Conservation (phyloP, 345 rosid species). For the Murraya koenigii region DNA sequence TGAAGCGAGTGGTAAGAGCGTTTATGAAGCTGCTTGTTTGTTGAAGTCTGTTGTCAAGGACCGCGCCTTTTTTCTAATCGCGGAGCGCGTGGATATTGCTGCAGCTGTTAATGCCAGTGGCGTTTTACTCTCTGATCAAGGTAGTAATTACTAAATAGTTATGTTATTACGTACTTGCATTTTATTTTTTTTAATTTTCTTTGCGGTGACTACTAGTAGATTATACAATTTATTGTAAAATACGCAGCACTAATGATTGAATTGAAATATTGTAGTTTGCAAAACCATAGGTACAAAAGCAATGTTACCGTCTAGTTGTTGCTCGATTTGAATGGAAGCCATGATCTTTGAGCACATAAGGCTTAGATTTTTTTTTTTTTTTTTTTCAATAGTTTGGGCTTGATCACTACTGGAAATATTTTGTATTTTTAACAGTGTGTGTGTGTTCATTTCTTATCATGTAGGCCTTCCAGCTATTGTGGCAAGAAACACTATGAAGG, state of each 20-base stretch:
- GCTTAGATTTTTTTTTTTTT: neutral
- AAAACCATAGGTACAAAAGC: neutral
- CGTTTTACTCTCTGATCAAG: conserved; percentile 89
- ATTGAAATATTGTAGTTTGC: neutral
- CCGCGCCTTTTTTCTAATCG: conserved; percentile 72
- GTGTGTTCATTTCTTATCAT: conserved; percentile 11
- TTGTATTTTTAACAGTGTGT: no score
- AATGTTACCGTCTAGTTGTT: neutral
- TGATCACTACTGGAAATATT: neutral
- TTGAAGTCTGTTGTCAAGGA: conserved; percentile 78
- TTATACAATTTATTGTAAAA: neutral
- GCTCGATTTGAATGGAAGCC: neutral
- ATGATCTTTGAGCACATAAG: neutral
- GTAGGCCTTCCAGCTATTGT: conserved; percentile 89
- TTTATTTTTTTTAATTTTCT: neutral
- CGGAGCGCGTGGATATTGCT: conserved; percentile 87
- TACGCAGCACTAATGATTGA: neutral
- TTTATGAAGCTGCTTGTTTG: conserved; percentile 85
- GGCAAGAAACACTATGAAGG: conserved; percentile 84
- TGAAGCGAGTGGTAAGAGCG: conserved; percentile 50
- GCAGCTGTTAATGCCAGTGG: conserved; percentile 87
- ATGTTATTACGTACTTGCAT: neutral
- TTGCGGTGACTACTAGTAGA: neutral
- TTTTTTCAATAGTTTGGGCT: neutral
- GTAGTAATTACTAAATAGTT: conserved; percentile 23